Conservation (phyloP, 2,329 filamentous ascomycete species). For the Botrytis medusae region DNA sequence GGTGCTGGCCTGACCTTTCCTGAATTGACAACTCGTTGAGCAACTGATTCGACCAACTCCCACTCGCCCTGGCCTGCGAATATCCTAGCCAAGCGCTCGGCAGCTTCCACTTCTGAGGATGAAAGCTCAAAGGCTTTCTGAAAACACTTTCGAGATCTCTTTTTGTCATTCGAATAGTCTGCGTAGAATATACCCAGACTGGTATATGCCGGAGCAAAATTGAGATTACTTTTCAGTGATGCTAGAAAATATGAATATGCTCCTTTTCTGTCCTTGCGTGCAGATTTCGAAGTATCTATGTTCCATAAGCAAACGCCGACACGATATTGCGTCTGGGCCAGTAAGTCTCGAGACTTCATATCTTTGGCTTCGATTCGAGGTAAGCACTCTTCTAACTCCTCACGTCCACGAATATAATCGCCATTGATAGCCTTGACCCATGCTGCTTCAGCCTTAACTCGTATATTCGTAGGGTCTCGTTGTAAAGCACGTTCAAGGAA, state of each 20-base stretch:
- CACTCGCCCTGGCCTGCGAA: conserved; percentile 92
- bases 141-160: conserved; percentile 85
- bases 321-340: conserved; percentile 82
- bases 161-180: conserved; percentile 86
- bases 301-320: conserved; percentile 88
- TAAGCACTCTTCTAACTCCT: conserved; percentile 70
- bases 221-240: conserved; percentile 82
- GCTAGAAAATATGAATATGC: conserved; percentile 82
- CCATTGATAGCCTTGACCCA: conserved; percentile 89
- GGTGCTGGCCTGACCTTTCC: conserved; percentile 87
- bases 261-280: conserved; percentile 76
- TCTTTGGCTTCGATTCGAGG: conserved; percentile 62
- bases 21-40: conserved; percentile 89
- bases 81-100: conserved; percentile 78
- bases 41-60: conserved; percentile 92
- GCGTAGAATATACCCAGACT: conserved; percentile 87
- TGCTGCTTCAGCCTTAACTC: conserved; percentile 80
- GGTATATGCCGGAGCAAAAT: conserved; percentile 87
- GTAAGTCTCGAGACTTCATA: conserved; percentile 64
- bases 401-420: conserved; percentile 65
- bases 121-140: conserved; percentile 96
- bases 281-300: conserved; percentile 68
- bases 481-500: conserved; percentile 76
- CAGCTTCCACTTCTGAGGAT: conserved; percentile 78
- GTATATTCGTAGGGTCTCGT: conserved; percentile 71